phyloP scores from a whole-genome alignment of 2,329 filamentous ascomycete species.

The Diaporthe sp. region DNA sequence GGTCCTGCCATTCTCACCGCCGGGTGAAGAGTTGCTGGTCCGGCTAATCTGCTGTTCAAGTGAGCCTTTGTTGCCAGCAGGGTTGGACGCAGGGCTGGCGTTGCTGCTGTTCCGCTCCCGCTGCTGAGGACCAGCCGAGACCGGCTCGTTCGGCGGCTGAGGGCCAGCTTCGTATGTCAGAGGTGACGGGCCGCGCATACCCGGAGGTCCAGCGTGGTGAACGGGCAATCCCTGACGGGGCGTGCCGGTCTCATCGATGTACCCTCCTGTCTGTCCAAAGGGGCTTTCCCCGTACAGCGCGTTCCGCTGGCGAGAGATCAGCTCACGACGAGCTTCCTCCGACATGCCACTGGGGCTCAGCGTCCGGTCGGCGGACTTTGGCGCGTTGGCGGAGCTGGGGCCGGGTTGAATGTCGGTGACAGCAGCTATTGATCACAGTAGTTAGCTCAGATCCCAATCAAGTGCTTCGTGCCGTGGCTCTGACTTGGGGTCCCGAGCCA shows the following conservation, averaged over 20 bases:
- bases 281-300: constrained; percentile 86
- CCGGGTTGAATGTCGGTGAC: constrained; percentile 55
- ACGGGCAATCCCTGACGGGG: constrained; percentile 74
- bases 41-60: constrained; percentile 75
- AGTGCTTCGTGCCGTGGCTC: constrained; percentile 22
- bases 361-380: constrained; percentile 82
- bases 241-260: constrained; percentile 74
- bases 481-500: constrained; percentile 39
- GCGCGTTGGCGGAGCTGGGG: constrained; percentile 48
- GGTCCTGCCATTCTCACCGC: constrained; percentile 65
- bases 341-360: constrained; percentile 87
- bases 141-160: constrained; percentile 52
- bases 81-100: constrained; percentile 81
- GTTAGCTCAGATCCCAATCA: constrained; percentile 42
- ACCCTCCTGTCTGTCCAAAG: constrained; percentile 74
- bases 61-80: constrained; percentile 66
- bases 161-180: constrained; percentile 76
- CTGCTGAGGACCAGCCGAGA: constrained; percentile 59
- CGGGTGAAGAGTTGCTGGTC: constrained; percentile 88
- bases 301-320: constrained; percentile 95
- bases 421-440: constrained; percentile 56
- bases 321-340: constrained; percentile 94
- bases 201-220: constrained; percentile 69
- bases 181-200: constrained; percentile 81
- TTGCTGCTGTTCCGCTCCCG: constrained; percentile 84